These are phyloP conservation scores for Salvia hispanica DNA, from an alignment of 257 asterid genomes.

Conservation along the genomic window DNA sequence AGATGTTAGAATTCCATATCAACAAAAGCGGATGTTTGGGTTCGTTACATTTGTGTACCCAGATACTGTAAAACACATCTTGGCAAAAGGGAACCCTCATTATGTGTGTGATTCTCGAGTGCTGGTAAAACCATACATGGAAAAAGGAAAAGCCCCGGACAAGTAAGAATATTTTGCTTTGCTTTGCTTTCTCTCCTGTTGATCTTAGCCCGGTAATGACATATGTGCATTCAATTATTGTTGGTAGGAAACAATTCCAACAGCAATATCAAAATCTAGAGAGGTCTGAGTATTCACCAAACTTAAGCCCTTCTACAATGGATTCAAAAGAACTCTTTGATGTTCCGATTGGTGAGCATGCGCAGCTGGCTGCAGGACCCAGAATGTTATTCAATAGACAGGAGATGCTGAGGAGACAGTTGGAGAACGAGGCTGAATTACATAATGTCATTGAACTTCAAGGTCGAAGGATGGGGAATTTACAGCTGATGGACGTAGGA, in stretches of 20 bases:
- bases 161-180: constrained; percentile 44
- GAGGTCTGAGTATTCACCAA: constrained; percentile 52
- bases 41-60: constrained; percentile 83
- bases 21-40: constrained; percentile 92
- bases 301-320: constrained; percentile 57
- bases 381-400: constrained; percentile 56
- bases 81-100: constrained; percentile 91
- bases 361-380: constrained; percentile 9
- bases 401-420: constrained; percentile 56
- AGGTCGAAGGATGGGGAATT: constrained; percentile 58
- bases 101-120: constrained; percentile 90
- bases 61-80: constrained; percentile 78
- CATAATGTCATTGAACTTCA: constrained; percentile 68
- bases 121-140: constrained; percentile 93
- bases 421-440: constrained; percentile 65
- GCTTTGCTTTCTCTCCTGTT: neutral
- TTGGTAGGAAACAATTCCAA: constrained; percentile 56
- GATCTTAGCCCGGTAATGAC: neutral
- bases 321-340: constrained; percentile 50
- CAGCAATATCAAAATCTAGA: constrained; percentile 54
- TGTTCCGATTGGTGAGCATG: too few species aligned
- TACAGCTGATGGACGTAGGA: constrained; percentile 59
- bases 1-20: constrained; percentile 92
- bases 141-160: constrained; percentile 75
- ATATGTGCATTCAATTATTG: constrained; percentile 12